A percentile compares a stretch with the other conserved stretches of the same genome.
Conservation (phyloP, 768 basidiomycete genomes). For the Mycena olivaceomarginata region DNA sequence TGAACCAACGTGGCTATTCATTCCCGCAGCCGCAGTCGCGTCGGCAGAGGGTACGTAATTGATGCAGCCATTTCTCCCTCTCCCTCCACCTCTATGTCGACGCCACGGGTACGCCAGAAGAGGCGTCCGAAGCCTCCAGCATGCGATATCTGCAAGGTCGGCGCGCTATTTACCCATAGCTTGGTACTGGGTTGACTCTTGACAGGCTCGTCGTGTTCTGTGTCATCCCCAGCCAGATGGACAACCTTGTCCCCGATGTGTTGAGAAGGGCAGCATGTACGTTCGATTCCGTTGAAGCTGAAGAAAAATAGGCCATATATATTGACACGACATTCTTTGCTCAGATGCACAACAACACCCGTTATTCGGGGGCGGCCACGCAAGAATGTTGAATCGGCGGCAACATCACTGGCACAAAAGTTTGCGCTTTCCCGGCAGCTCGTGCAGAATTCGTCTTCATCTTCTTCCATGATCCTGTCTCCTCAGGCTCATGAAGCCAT, state of each 20-base stretch:
- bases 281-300: not conserved
- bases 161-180: not conserved
- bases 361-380: not conserved
- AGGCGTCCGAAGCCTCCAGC: not conserved
- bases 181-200: not conserved
- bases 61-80: not conserved
- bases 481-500: not conserved
- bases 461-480: not conserved
- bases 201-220: slow-evolving; percentile 13
- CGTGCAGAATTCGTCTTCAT: not conserved
- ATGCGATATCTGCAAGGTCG: slow-evolving; percentile 8
- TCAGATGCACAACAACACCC: slow-evolving; percentile 26
- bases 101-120: not conserved
- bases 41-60: too few relatives aligned
- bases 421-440: not conserved
- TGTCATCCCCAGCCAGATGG: slow-evolving; percentile 20
- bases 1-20: too few relatives aligned
- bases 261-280: not conserved
- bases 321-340: too few relatives aligned
- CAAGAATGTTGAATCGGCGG: not conserved
- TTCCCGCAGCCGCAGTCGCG: too few relatives aligned
- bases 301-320: not conserved
- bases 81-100: not conserved
- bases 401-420: not conserved
- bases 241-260: slow-evolving; percentile 1